Conservation (phyloP, 768 basidiomycete species). For the Tylopilus felleus region DNA sequence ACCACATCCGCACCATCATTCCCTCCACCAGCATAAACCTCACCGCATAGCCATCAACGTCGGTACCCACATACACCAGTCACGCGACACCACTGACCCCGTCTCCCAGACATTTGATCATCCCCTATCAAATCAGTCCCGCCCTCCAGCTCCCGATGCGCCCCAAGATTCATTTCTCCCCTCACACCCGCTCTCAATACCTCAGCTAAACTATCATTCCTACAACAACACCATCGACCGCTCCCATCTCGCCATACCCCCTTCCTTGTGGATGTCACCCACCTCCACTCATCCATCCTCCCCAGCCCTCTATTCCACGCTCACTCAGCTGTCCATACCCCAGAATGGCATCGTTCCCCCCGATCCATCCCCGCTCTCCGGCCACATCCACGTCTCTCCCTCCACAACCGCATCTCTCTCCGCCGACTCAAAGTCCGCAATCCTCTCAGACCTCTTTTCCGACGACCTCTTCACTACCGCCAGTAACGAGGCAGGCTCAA, state of each 20-base stretch:
- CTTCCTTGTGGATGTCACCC: conserved; percentile 85
- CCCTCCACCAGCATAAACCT: conserved; percentile 14
- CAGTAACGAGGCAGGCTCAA: conserved; percentile 36
- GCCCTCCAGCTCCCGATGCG: conserved; percentile 11
- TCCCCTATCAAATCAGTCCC: conserved; percentile 13
- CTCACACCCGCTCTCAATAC: conserved; percentile 19
- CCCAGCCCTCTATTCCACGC: conserved; percentile 39
- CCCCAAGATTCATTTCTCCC: conserved; percentile 11
- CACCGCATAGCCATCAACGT: conserved; percentile 16
- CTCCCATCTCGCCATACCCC: conserved; percentile 55
- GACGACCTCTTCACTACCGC: conserved; percentile 56
- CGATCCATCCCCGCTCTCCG: conserved; percentile 35
- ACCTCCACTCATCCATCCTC: conserved; percentile 47
- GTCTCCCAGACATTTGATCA: conserved; percentile 19
- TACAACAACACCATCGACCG: conserved; percentile 43
- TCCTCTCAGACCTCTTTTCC: conserved; percentile 67
- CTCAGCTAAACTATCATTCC: conserved; percentile 20
- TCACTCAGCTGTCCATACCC: conserved; percentile 37
- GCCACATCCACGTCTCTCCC: conserved; percentile 36
- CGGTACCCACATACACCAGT: neutral
- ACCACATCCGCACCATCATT: conserved; percentile 8
- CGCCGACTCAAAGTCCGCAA: conserved; percentile 54
- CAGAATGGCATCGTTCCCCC: conserved; percentile 30
- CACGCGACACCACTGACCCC: conserved; percentile 2
- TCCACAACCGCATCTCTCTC: conserved; percentile 43